Base-by-base conservation (phyloP, 2,329 filamentous ascomycete species). In the Myrmaecium sp. region DNA sequence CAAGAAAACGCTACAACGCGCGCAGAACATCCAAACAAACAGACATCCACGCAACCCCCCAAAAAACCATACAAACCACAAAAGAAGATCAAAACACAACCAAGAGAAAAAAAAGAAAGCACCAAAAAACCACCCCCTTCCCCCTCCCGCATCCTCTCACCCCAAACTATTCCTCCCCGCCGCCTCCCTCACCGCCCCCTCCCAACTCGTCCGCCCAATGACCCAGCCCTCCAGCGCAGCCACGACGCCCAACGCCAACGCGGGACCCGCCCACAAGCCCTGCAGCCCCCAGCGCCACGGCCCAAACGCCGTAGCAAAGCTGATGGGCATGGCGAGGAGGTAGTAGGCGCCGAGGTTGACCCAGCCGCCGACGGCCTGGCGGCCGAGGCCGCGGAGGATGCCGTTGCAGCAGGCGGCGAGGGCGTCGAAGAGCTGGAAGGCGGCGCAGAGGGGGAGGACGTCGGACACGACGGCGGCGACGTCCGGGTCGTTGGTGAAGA, bases 391-490 rank as follows among this genome's bases (percentile, higher is more conserved):
- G 21, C 89, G 68, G 15, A 95, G 63, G 20, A 94, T 63, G 15
- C 84, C 86, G 42, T 89, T 84, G 30, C 79, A 82, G 20, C 75
- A 75, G 3, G 78, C 69, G 0, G 79, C 71, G 11, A 92, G 49
- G 1, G 78, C 73, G 49, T 98, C 86, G 40, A 91, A 84, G 14
- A 93, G 64, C 48, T 95, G 84, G 62, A 94, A 91, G 2, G 81
- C 66, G 0, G 84, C 83, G 33, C 80, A 81, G 3, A 94, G 55
- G 0, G 83, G 84, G 18, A 94, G 62, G 3, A 82, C 69, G 3
- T 54, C 50, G 1, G 79, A 60, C 1, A 69, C 69, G 46, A 81
- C 74, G 1, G 63, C 57, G 10, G 76, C 58, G 6, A 78, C 74
- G 31, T 82, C 70, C 17, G 65, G 51, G 30, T 74, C 62, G 0